These are phyloP conservation scores for Malus sieversii DNA, from an alignment of 306 rosid species.

Conservation along the genomic window DNA sequence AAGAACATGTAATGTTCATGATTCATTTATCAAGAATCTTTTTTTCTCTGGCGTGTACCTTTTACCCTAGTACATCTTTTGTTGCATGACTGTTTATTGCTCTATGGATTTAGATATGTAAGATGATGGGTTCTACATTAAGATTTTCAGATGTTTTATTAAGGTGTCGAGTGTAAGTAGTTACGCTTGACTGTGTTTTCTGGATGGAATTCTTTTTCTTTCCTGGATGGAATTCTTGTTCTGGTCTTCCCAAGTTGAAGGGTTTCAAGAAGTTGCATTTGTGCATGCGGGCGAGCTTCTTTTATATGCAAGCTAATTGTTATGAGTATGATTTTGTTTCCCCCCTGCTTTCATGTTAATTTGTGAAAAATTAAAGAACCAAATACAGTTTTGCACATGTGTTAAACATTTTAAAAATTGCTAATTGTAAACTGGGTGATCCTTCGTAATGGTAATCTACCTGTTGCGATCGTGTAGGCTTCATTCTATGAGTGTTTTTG, in stretches of 20 bases:
- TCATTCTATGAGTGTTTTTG: too few relatives aligned
- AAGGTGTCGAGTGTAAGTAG: neutral
- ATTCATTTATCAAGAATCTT: neutral
- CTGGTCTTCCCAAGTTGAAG: neutral
- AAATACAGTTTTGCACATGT: neutral
- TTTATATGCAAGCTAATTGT: neutral
- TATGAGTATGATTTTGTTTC: neutral
- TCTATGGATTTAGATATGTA: neutral
- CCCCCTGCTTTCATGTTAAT: neutral
- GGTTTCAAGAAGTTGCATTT: neutral
- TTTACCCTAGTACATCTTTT: neutral
- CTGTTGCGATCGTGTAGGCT: constrained; percentile 19
- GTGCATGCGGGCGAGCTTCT: neutral
- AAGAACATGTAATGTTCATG: neutral
- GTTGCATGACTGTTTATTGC: neutral
- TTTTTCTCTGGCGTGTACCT: neutral
- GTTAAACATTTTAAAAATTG: neutral
- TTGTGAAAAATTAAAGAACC: neutral
- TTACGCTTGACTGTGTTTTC: neutral
- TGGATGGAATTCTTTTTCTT: too few relatives aligned
- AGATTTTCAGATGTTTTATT: neutral
- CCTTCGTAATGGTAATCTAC: constrained; percentile 25
- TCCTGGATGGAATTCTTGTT: too few relatives aligned
- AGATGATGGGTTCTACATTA: neutral
- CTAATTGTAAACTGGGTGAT: neutral